Base-by-base conservation (phyloP, 768 basidiomycete species). In the Pisolithus tinctorius region DNA sequence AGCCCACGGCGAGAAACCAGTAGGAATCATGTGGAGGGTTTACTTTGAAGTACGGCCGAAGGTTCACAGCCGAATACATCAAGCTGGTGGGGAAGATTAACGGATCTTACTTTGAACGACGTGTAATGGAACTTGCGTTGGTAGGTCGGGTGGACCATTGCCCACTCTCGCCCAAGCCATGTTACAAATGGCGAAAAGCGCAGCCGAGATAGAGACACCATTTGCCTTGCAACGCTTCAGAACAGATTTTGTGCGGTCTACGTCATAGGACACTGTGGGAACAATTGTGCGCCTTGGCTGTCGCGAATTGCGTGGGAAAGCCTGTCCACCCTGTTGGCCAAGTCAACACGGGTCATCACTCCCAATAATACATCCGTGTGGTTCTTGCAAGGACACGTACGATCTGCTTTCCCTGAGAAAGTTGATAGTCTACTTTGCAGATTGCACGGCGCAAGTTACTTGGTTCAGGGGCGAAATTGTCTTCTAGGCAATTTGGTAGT, bases 51-150 rank as follows among this genome's bases (percentile, higher is more conserved):
- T 79, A 76, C 4, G 84, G 81, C 3, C 90, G 79, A 37, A 91
- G 69, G 66, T 92, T 93, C 45, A 91, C 71, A 11, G 91, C 88
- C 7, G 88, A 87, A 65, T 93, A 93, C 79, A 93, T 83, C 81
- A 92, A 80, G 50, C 82, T 84, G 51, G 31, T 3, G 43, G 39
- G 49, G 5, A 29, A 26, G 7, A 36, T 50, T 14, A 26, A 39
- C 17, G 49, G 36, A 29, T 17, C 27, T 20, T 20, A 8, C 29
- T 23, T 23, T 26, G 17, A 30, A n/a, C 47, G 20, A n/a, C 43
- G 39, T 8, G 34, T 30, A 0, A 57, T 48, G n/a, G 26, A 49
- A 59, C 74, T 60, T 64, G 82, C 79, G 71, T 76, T 5, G 83
- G 83, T 44, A 80, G 64, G 50, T 81, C 75, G 57, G 65, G 66